Evolutionary conservation across 768 basidiomycete species (phyloP), one percentile per base, ranked within the genome.

Genomic region (Mycena vitilis): DNA sequence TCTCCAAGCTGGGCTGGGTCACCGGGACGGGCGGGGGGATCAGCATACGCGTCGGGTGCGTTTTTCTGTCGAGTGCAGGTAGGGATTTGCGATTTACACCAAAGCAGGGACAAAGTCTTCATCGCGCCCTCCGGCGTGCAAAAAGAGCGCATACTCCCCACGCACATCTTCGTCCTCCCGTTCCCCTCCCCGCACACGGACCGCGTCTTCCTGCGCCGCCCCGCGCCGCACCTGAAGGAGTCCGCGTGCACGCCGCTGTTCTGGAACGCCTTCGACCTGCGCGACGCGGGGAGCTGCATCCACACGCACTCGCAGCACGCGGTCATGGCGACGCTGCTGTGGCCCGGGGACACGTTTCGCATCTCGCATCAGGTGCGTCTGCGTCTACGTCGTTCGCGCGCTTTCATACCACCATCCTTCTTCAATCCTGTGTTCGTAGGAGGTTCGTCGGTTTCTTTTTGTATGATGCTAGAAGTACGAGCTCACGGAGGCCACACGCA

Each of bases 301-400:
- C 95, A 96, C 75, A 96, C 95, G 0, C 95, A 96, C 75, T 94
- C 92, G 0, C 95, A 96, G 76, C 88, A 95, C 76, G 95, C 90
- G 45, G 95, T 96, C 48, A 93, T 96, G 89, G 91, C 91, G 1
- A 95, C 95, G 0, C 79, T 96, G 42, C 82, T 95, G 18, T 95
- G 90, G 87, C 82, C 86, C 6, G 91, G 89, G 0, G 81, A 86
- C 30, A 82, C 88, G 22, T 96, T 96, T 73, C 85, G 84, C 66
- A 93, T 96, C 71, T 94, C 92, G 12, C 95, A 96, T 78, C 94
- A 94, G 78, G 95, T 89, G 63, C 71, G 82, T n/a, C n/a, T n/a
- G n/a, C n/a, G n/a, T n/a, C n/a, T n/a, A n/a, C n/a, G n/a, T n/a
- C n/a, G n/a, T n/a, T n/a, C n/a, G n/a, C n/a, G n/a, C n/a, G n/a